Evolutionary conservation across 176 grass and related monocot genomes (phyloP), one percentile per base, ranked within the genome.

Genomic region (Rhynchospora pubera): DNA sequence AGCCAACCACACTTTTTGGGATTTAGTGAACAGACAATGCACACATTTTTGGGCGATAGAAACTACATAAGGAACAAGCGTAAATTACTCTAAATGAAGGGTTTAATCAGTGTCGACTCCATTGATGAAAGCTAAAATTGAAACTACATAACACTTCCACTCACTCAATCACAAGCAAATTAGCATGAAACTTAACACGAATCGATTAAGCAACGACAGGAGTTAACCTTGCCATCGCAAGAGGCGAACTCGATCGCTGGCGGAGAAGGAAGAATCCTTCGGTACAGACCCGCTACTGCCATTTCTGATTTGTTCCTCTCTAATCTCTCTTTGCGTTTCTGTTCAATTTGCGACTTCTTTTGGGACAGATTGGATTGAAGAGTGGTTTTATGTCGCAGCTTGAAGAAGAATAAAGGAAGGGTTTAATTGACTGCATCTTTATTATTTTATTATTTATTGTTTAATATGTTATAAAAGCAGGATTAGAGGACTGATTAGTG

Each of bases 231-330:
- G 18, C 95, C 95, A 53, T 94, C 90, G 57, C 70, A 15, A 5
- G 95, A 97, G 50, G 92, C 83, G 78, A 97, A 97, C 83, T 94
- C 95, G 85, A 97, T 90, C 34, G 92, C 95, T 52, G 92, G 92
- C 28, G 95, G 95, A 64, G 87, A 91, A 60, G 95, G 92, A 6
- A 97, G 87, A 22, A 82, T 66, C 56, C 95, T 88, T 53, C 95
- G 82, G 92, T 94, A 94, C 71, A 99, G 51, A 15, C 92, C 84
- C 12, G 92, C 89, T 77, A 93, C 79, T n/a, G 84, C 88, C 90
- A 85, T 65, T 51, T 52, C 73, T 47, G 43, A 62, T 19, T 50
- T 12, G 9, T 62, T 68, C 28, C 79, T 82, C 43, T 70, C 0
- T 70, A 12, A 26, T 80, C 23, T 59, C 79, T 48, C 24, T 58